These are phyloP conservation scores for Fusarium praegraminearum DNA, from an alignment of 2,329 filamentous ascomycete species.

Conservation along the genomic window DNA sequence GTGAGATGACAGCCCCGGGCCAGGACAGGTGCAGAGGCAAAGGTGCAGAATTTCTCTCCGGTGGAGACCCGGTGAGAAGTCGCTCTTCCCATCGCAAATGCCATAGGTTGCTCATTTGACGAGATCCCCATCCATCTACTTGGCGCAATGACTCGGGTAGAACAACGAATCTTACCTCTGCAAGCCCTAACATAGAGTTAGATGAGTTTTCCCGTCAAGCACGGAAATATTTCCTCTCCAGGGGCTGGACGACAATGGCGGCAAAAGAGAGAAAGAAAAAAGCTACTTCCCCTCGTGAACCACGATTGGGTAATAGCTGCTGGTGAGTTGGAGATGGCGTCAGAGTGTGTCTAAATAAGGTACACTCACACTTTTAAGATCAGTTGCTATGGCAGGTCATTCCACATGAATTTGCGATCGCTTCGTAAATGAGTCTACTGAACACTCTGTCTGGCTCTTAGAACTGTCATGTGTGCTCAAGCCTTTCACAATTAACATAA, in stretches of 20 bases:
- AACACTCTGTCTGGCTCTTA: neutral
- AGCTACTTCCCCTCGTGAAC: neutral
- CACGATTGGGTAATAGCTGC: conserved; percentile 2
- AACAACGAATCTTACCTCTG: conserved; percentile 8
- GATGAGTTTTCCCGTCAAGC: conserved; percentile 1
- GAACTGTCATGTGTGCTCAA: neutral
- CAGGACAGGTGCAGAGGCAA: conserved; percentile 8
- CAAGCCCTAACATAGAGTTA: conserved; percentile 9
- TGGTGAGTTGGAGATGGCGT: conserved; percentile 31
- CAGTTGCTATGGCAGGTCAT: conserved; percentile 1
- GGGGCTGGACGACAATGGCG: conserved; percentile 6
- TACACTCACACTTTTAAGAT: conserved; percentile 2
- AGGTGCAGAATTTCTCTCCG: conserved; percentile 28
- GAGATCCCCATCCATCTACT: conserved; percentile 14
- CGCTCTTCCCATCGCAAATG: conserved; percentile 2
- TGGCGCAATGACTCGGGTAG: conserved; percentile 28
- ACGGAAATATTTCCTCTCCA: conserved; percentile 11
- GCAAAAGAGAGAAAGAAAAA: conserved; percentile 1
- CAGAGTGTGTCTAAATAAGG: conserved; percentile 18
- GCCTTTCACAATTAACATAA: conserved; percentile 4
- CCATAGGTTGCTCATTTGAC: conserved; percentile 14
- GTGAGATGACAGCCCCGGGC: neutral
- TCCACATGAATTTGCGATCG: neutral
- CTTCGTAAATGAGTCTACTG: neutral
- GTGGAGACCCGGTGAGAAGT: conserved; percentile 25